Evolutionary conservation across 1,139 yeast genomes (phyloP), one percentile per base, ranked within the genome.

Genomic region (Torulaspora pretoriensis): DNA sequence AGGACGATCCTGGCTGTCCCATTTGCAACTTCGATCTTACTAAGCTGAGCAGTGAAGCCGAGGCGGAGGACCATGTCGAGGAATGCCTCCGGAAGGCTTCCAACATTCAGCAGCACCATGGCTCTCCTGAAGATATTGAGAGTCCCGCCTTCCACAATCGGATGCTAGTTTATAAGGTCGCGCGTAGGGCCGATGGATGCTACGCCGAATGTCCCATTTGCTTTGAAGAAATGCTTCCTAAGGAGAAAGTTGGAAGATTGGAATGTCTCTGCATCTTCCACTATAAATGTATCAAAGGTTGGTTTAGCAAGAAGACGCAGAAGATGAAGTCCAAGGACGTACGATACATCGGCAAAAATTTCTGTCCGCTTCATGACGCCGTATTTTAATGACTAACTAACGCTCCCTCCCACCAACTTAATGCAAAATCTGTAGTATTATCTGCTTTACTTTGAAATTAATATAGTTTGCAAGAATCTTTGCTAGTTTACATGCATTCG

Each of bases 191-290:
- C 54, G 50, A 51, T 14, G 63, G 67, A 39, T 43, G 40, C 10
- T 81, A 75, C 32, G 73, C 74, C 37, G 98, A 92, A 62, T 92
- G 99, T 65, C 92, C 89, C 8, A 90, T 92, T 33, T 92, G 99
- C 63, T 77, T 90, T 53, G 98, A 92, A 60, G 95, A 86, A 27
- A 78, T 90, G 62, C 69, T 69, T 42, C 87, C 89, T 0, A 96
- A 96, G 3, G 94, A 89, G 48, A 83, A 82, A 57, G 94, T 94
- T 12, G 97, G 96, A 0, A 70, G 99, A 31, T 69, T 94, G 45
- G 98, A 92, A 64, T 94, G 98, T 64, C 73, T 94, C 22, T 94
- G 99, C 63, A 86, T 90, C 36, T 94, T 87, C 64, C 99, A 94
- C 63, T 88, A 89, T 62, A 71, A 75, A 52, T 92, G 98, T 65